These are phyloP conservation scores for Taphrina deformans DNA, from an alignment of 1,139 yeast species.

Conservation along the genomic window DNA sequence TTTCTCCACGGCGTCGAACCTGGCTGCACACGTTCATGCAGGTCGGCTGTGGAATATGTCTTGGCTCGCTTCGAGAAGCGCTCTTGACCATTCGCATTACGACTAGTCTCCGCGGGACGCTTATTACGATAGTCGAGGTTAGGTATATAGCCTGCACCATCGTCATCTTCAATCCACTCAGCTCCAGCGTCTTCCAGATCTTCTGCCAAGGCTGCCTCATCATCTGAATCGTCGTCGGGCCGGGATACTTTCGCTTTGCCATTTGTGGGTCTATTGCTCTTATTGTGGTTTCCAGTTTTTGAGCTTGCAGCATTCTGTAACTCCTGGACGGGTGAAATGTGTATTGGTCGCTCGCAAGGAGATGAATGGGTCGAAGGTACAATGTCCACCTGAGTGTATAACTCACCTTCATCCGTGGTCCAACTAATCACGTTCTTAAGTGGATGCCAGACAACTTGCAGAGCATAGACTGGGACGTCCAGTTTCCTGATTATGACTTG, in stretches of 20 bases:
- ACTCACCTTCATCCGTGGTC: conserved; percentile 45
- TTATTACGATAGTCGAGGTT: conserved; percentile 30
- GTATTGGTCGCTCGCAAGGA: conserved; percentile 35
- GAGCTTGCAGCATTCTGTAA: conserved; percentile 40
- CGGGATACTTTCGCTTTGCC: conserved; percentile 21
- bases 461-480: conserved; percentile 34
- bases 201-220: conserved; percentile 40
- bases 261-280: conserved; percentile 39
- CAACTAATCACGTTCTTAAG: conserved; percentile 44
- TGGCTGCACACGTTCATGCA: conserved; percentile 57
- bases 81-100: background rate
- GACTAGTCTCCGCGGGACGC: conserved; percentile 5
- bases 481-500: conserved; percentile 39
- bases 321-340: conserved; percentile 37
- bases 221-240: conserved; percentile 40
- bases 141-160: conserved; percentile 54
- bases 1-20: conserved; percentile 84
- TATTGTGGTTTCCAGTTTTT: conserved; percentile 38
- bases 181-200: conserved; percentile 36
- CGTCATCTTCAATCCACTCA: conserved; percentile 59
- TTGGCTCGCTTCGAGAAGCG: conserved; percentile 11
- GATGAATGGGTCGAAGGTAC: conserved; percentile 34
- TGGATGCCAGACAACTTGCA: conserved; percentile 47
- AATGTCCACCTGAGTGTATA: conserved; percentile 41
- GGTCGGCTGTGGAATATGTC: conserved; percentile 17